These are phyloP conservation scores for Apophysomyces trapeziformis DNA, from an alignment of 371 early-diverging fungal genomes.

Conservation along the genomic window DNA sequence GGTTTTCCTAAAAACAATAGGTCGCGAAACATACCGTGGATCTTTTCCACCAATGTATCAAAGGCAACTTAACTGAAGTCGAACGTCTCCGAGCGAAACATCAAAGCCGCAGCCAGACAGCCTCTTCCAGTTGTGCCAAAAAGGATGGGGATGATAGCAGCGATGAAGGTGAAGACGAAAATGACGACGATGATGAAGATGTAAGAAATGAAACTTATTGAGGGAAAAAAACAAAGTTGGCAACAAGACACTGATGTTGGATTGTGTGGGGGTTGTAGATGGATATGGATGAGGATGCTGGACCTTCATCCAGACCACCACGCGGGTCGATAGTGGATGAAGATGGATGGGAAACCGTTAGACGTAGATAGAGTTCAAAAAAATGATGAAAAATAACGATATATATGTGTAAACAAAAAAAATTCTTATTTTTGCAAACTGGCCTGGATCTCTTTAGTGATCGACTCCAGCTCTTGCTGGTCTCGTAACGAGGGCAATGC, in stretches of 20 bases:
- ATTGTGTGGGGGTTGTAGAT: conserved; percentile 21
- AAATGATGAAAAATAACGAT: no score
- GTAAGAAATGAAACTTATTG: conserved; percentile 8
- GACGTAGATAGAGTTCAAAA: conserved; percentile 25
- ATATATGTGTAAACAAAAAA: neutral
- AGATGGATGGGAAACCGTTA: conserved; percentile 59
- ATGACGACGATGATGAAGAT: conserved; percentile 23
- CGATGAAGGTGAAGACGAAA: conserved; percentile 43
- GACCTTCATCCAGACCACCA: conserved; percentile 27
- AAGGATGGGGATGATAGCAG: conserved; percentile 27
- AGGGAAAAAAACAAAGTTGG: neutral
- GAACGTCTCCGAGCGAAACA: conserved; percentile 53
- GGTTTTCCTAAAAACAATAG: conserved; percentile 13
- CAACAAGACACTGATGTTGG: neutral
- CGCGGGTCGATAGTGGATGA: conserved; percentile 50
- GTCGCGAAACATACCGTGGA: conserved; percentile 57
- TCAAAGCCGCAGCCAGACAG: conserved; percentile 27
- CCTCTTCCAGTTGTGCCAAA: conserved; percentile 37
- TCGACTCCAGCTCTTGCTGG: conserved; percentile 15
- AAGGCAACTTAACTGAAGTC: conserved; percentile 57
- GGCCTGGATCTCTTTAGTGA: conserved; percentile 18
- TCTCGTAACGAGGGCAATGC: conserved; percentile 10
- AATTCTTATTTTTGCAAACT: conserved; percentile 4
- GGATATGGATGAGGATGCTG: conserved; percentile 47
- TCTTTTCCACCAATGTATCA: conserved; percentile 57